These are phyloP conservation scores for Fusarium sp. DNA, from an alignment of 2,329 filamentous ascomycete species.

Conservation along the genomic window DNA sequence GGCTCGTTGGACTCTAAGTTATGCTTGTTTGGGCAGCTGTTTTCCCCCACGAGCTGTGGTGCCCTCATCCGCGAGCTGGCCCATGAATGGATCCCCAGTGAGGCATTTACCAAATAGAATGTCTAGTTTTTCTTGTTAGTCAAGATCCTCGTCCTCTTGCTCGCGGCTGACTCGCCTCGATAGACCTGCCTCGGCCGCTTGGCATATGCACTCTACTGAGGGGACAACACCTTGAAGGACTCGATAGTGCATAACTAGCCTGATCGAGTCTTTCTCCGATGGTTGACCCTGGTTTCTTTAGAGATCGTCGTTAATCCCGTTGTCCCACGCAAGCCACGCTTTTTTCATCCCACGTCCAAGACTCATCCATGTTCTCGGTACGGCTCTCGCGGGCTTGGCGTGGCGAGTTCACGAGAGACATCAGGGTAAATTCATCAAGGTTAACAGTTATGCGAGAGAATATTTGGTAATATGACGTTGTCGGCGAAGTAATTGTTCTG, in stretches of 20 bases:
- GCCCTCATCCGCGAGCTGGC: neutral
- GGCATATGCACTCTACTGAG: constrained; percentile 1
- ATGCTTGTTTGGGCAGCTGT: neutral
- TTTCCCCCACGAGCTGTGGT: neutral
- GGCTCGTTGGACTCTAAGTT: neutral
- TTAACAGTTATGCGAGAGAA: neutral
- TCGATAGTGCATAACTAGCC: neutral
- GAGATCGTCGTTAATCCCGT: neutral
- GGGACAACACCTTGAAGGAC: constrained; percentile 6
- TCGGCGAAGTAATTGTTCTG: neutral
- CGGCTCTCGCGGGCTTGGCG: neutral
- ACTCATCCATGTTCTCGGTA: neutral
- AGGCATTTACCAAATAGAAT: constrained; percentile 13
- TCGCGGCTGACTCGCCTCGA: neutral
- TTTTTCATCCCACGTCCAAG: neutral
- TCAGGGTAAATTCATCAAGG: neutral
- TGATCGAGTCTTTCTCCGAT: neutral
- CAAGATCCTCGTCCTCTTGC: neutral
- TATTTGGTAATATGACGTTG: neutral
- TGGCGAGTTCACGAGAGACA: neutral
- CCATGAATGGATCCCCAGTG: neutral
- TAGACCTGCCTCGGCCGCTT: neutral
- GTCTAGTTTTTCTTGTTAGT: neutral
- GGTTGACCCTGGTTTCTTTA: neutral
- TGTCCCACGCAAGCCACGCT: neutral